These are phyloP conservation scores for Ceratocystiopsis sp. DNA, from an alignment of 2,329 filamentous ascomycete species.

Conservation along the genomic window DNA sequence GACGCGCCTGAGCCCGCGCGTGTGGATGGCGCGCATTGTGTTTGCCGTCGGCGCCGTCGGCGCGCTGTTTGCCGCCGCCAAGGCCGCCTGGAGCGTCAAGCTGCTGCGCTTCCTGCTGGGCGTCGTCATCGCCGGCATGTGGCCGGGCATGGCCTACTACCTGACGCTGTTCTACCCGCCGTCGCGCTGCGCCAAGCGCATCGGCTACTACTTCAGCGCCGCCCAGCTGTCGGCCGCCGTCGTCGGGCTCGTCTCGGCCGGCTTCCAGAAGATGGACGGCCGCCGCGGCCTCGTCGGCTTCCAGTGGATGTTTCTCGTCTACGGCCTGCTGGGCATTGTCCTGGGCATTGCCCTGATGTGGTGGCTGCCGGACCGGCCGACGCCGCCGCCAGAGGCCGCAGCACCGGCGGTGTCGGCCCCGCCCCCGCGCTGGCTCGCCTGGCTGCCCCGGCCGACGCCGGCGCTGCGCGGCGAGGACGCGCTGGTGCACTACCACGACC, in stretches of 20 bases:
- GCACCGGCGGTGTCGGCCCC: conserved; percentile 22
- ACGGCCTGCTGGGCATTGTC: conserved; percentile 57
- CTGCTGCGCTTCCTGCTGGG: conserved; percentile 74
- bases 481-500: conserved; percentile 63
- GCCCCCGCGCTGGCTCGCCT: conserved; percentile 45
- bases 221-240: conserved; percentile 79
- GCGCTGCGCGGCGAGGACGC: conserved; percentile 65
- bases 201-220: conserved; percentile 75
- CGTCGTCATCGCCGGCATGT: conserved; percentile 81
- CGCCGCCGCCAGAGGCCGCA: conserved; percentile 34
- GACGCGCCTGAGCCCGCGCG: conserved; percentile 66
- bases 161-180: conserved; percentile 84
- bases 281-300: conserved; percentile 60
- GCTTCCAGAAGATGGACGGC: conserved; percentile 84
- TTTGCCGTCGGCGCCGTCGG: conserved; percentile 75
- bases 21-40: conserved; percentile 88
- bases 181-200: conserved; percentile 68
- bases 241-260: conserved; percentile 75
- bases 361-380: conserved; percentile 79
- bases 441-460: conserved; percentile 51
- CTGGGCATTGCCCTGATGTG: conserved; percentile 61
- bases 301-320: conserved; percentile 86
- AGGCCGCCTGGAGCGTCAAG: conserved; percentile 72
- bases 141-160: conserved; percentile 90
- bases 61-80: conserved; percentile 65